Conservation (phyloP, 768 basidiomycete species). For the Boletus bicolor region DNA sequence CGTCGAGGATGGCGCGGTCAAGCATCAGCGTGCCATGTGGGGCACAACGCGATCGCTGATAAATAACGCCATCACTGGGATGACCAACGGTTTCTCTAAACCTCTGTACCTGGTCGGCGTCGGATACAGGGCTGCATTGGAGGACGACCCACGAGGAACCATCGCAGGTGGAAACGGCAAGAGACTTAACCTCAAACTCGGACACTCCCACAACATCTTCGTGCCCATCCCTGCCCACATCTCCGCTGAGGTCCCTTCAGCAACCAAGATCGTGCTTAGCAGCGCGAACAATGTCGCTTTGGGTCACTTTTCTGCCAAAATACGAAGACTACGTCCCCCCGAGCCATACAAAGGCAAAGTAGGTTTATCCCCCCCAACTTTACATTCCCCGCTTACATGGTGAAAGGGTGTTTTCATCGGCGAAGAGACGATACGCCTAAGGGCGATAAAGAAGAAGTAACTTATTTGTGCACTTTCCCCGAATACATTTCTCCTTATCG, state of each 20-base stretch:
- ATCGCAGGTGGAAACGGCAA: slow-evolving; percentile 56
- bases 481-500: slow-evolving; percentile 1
- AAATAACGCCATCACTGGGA: slow-evolving; percentile 84
- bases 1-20: slow-evolving; percentile 59
- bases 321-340: slow-evolving; percentile 81
- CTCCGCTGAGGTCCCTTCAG: slow-evolving; percentile 70
- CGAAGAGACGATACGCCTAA: slow-evolving; percentile 88
- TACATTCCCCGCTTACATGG: slow-evolving; percentile 2
- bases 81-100: slow-evolving; percentile 82
- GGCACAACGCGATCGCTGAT: slow-evolving; percentile 92
- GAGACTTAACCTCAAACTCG: slow-evolving; percentile 86
- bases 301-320: slow-evolving; percentile 84
- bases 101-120: slow-evolving; percentile 91
- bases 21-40: slow-evolving; percentile 88
- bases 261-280: slow-evolving; percentile 79
- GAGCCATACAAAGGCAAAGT: slow-evolving; percentile 99
- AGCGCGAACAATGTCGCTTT: slow-evolving; percentile 88
- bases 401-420: slow-evolving; percentile 88
- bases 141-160: slow-evolving; percentile 69
- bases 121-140: slow-evolving; percentile 85
- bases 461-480: slow-evolving; percentile 10
- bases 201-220: slow-evolving; percentile 84
- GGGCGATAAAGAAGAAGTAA: slow-evolving; percentile 95
- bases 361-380: slow-evolving; percentile 26
- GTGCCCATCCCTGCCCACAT: slow-evolving; percentile 82